Percentiles rank a stretch among this genome's conserved stretches.
Evolutionary conservation across 805 yeast species (phyloP).

Genomic region (Suhomyces canberraensis): DNA sequence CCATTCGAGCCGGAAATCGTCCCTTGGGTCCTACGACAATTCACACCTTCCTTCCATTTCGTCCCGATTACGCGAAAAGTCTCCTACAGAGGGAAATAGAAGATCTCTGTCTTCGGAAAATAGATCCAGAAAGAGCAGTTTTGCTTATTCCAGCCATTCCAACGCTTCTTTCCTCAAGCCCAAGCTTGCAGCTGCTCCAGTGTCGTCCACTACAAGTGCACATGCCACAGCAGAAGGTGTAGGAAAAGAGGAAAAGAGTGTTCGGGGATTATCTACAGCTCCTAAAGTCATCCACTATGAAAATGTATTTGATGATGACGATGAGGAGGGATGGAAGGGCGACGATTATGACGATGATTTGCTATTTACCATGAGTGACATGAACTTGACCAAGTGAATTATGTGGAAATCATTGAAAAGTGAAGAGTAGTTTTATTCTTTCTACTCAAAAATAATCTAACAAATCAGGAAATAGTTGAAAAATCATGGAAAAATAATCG

Average conservation of each 20-base stretch:
- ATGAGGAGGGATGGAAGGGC: conserved; percentile 41
- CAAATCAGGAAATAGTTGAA: too few species aligned
- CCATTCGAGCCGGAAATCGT: too few species aligned
- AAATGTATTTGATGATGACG: conserved; percentile 44
- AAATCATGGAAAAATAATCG: too few species aligned
- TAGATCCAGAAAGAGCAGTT: conserved; percentile 5
- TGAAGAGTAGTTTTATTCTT: background rate
- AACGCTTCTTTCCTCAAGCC: conserved; percentile 17
- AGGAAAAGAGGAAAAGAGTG: conserved; percentile 7
- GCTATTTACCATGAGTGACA: conserved; percentile 71
- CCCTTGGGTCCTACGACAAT: conserved; percentile 27
- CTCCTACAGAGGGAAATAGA: conserved; percentile 5
- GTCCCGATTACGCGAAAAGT: conserved; percentile 26
- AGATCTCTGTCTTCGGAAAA: conserved; percentile 3
- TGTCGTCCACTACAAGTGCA: conserved; percentile 21
- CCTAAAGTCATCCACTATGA: conserved; percentile 33
- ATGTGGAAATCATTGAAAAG: conserved; percentile 4
- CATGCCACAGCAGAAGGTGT: conserved; percentile 17
- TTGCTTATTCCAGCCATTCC: conserved; percentile 5
- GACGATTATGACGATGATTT: conserved; percentile 49
- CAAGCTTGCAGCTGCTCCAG: conserved; percentile 20
- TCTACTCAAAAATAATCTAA: too few species aligned
- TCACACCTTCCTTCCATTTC: conserved; percentile 30
- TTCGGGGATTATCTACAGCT: conserved; percentile 34
- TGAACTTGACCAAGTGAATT: conserved; percentile 49